These are phyloP conservation scores for Parachlorella kessleri DNA, from an alignment of 139 green algal species.

Conservation along the genomic window DNA sequence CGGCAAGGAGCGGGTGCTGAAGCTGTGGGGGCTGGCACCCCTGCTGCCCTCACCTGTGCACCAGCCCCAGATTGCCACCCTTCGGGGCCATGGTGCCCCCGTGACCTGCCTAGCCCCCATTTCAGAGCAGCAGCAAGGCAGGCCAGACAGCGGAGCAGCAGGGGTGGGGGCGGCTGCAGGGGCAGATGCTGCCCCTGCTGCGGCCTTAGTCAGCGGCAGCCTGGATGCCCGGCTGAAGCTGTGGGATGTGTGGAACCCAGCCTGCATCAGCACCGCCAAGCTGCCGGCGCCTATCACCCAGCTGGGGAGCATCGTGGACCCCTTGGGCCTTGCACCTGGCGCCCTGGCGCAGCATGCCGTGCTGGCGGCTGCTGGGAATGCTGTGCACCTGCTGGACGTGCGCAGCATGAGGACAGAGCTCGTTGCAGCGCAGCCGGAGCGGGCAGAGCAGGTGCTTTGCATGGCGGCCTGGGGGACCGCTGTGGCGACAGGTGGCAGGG, in stretches of 20 bases:
- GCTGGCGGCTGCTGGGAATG: neutral
- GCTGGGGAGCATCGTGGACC: neutral
- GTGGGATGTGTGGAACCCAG: constrained; percentile 18
- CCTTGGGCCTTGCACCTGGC: neutral
- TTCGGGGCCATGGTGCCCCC: constrained; percentile 19
- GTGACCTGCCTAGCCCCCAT: constrained; percentile 17
- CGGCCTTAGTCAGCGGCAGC: constrained; percentile 18
- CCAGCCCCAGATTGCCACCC: constrained; percentile 22
- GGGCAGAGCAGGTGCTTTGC: constrained; percentile 2
- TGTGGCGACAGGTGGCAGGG: constrained; percentile 6
- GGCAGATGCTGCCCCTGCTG: neutral
- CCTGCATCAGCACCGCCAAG: constrained; percentile 24
- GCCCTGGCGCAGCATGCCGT: constrained; percentile 6
- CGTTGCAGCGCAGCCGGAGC: neutral
- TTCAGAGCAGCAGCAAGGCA: neutral
- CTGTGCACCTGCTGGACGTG: constrained; percentile 27
- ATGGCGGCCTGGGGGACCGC: constrained; percentile 12
- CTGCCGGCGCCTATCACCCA: neutral
- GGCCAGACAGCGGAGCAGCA: neutral
- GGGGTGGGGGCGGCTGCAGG: neutral
- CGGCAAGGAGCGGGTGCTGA: constrained; percentile 17
- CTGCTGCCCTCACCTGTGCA: constrained; percentile 20
- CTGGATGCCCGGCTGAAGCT: constrained; percentile 17
- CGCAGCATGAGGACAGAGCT: constrained; percentile 2
- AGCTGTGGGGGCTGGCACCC: constrained; percentile 22